A percentile compares a stretch with the other conserved stretches of the same genome.
Evolutionary conservation across 208 protist genomes (phyloP).

Genomic region (Willaertia magna): DNA sequence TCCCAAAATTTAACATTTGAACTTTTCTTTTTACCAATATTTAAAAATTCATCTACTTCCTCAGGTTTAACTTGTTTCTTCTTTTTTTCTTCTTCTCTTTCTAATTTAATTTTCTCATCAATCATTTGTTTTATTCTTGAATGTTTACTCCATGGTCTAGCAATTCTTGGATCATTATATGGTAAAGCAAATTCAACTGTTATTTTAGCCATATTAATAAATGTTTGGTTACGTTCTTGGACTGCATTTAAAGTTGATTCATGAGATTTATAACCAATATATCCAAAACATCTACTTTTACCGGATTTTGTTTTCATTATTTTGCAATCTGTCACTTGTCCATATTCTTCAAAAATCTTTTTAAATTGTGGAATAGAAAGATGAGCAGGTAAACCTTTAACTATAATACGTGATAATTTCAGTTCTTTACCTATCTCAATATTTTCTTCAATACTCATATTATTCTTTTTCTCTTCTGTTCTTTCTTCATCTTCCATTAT

Average conservation of each 20-base stretch:
- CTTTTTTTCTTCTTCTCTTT: background rate
- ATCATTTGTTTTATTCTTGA: constrained; percentile 42
- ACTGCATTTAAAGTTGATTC: background rate
- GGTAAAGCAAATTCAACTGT: constrained; percentile 41
- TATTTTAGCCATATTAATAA: background rate
- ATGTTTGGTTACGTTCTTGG: background rate
- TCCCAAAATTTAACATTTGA: background rate
- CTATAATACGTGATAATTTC: background rate
- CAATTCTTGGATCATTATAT: constrained; percentile 19
- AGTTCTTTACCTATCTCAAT: background rate
- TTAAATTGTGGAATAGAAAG: background rate
- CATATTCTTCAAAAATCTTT: background rate
- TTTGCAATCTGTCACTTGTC: constrained; percentile 5
- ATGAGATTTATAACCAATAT: background rate
- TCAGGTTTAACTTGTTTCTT: constrained; percentile 14
- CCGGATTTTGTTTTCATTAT: background rate
- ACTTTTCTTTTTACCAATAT: background rate
- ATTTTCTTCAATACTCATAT: background rate
- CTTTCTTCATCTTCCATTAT: too few relatives aligned
- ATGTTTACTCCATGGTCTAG: constrained; percentile 56
- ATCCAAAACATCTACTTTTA: background rate
- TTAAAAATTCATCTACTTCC: background rate
- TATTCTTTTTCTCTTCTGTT: background rate
- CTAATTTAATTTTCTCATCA: background rate
- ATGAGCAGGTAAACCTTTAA: background rate